Percentiles rank a stretch among this genome's conserved stretches.
Evolutionary conservation across 495 filamentous ascomycete genomes (phyloP).

Genomic region (Aspergillus bridgeri): DNA sequence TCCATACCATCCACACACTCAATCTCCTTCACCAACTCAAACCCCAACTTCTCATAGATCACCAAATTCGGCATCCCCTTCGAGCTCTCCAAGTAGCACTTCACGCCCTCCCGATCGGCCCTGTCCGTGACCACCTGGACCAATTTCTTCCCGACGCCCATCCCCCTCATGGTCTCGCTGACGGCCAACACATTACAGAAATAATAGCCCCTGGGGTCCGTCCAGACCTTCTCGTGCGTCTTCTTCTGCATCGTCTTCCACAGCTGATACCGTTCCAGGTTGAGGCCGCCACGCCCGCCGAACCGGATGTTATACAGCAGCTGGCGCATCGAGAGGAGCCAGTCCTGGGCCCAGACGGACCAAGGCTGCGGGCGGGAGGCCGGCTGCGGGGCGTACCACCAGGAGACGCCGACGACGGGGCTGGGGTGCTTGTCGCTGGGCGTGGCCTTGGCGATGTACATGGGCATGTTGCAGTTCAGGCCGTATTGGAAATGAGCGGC

Average conservation of each 20-base stretch:
- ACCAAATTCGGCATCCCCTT: slow-evolving; percentile 58
- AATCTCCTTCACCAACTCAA: slow-evolving; percentile 58
- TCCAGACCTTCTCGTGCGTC: slow-evolving; percentile 36
- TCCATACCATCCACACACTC: slow-evolving; percentile 58
- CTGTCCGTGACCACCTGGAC: slow-evolving; percentile 54
- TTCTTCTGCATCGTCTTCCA: slow-evolving; percentile 44
- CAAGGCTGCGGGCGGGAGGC: slow-evolving; percentile 42
- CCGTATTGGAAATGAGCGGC: slow-evolving; percentile 60
- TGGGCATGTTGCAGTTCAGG: slow-evolving; percentile 55
- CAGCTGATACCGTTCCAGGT: slow-evolving; percentile 59
- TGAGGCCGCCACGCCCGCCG: slow-evolving; percentile 59
- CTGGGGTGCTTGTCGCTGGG: slow-evolving; percentile 14
- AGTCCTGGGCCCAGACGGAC: slow-evolving; percentile 53
- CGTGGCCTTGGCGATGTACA: slow-evolving; percentile 56
- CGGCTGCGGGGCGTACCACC: slow-evolving; percentile 57
- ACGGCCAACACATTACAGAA: slow-evolving; percentile 70
- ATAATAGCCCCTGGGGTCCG: slow-evolving; percentile 55
- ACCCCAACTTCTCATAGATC: slow-evolving; percentile 66
- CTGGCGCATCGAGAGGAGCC: slow-evolving; percentile 58
- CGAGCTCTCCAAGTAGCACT: slow-evolving; percentile 64
- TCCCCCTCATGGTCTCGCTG: slow-evolving; percentile 53
- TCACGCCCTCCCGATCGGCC: slow-evolving; percentile 57
- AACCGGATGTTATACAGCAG: slow-evolving; percentile 59
- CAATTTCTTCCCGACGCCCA: slow-evolving; percentile 56
- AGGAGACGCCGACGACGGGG: slow-evolving; percentile 58